A percentile compares a stretch with the other conserved stretches of the same genome.
These are phyloP conservation scores for Sambucus nigra DNA, from an alignment of 129 eudicot species.

Conservation along the genomic window DNA sequence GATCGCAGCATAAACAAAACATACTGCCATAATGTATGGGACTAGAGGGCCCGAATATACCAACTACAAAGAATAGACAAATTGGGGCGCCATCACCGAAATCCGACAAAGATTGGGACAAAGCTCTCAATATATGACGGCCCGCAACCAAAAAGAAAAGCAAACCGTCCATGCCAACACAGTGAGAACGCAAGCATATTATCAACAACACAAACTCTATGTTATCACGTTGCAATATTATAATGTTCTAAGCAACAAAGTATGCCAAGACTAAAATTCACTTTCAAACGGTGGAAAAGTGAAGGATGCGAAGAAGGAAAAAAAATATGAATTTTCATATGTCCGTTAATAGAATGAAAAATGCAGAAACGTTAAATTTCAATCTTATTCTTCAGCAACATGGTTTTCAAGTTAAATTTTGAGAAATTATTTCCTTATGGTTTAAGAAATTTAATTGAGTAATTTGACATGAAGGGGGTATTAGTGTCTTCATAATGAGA, in stretches of 20 bases:
- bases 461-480: no score
- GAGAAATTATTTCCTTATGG: no score
- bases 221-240: slow-evolving; percentile 10
- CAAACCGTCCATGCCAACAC: no score
- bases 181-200: slow-evolving; percentile 21
- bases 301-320: no score
- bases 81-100: slow-evolving; percentile 29
- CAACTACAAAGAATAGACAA: slow-evolving; percentile 20
- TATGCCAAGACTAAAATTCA: background rate
- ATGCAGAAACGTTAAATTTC: no score
- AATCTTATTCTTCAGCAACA: no score
- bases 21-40: slow-evolving; percentile 15
- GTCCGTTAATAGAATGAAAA: no score
- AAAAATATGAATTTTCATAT: no score
- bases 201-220: slow-evolving; percentile 7
- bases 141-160: slow-evolving; percentile 3
- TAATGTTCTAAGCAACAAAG: background rate
- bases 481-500: no score
- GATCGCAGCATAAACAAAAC: slow-evolving; percentile 20
- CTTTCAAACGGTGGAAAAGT: no score
- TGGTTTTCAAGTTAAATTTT: no score
- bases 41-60: slow-evolving; percentile 5
- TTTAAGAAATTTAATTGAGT: no score
- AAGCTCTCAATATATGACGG: slow-evolving; percentile 6
- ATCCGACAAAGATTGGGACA: slow-evolving; percentile 41